Base-by-base conservation (phyloP, 352 stramenopile species). In the Globisporangium perplexum region DNA sequence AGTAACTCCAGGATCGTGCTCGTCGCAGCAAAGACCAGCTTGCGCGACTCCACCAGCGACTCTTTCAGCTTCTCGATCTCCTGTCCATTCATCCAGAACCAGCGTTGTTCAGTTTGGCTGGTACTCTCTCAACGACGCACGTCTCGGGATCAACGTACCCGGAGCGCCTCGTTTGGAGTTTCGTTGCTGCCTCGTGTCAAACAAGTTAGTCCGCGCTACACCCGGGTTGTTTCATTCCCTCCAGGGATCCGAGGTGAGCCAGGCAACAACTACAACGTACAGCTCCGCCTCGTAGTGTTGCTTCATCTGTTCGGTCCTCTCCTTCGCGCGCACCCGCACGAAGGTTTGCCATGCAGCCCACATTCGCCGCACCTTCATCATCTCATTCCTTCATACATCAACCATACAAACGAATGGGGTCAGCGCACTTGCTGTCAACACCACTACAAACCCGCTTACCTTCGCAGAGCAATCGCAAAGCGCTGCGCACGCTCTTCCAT, bases 21-120 rank as follows among this genome's bases (percentile, higher is more conserved):
- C 2, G 76, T 83, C 4, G 76, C 73, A n/a, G 64, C 63, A 47
- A 82, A 83, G 0, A 86, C 71, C 17, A 90, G 53, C 31, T 77
- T 83, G 6, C 77, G 50, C 0, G 72, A 75, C 45, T 90, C 78
- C 10, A 64, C 61, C 7, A 85, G 62, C 17, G 55, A 71, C 50
- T 86, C 76, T 62, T 76, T 75, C 23, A 89, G 46, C 7, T 67
- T 66, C 48, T 88, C 76, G 24, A 88, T 87, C 46, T 84, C 72
- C 72, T 85, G 47, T 8, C 20, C 49, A 8, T 39, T 18, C 33
- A 18, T 12, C 33, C 33, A 39, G 12, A 17, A 38, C 12, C 1
- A 38, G 10, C 31, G 15, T 12, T 17, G 33, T 39, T 39, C 4
- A 39, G 33, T 39, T 18, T 39, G 33, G 5, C 31, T 17, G 28